These are phyloP conservation scores for Psilocybe cyanescens DNA, from an alignment of 768 basidiomycete species.

Conservation along the genomic window DNA sequence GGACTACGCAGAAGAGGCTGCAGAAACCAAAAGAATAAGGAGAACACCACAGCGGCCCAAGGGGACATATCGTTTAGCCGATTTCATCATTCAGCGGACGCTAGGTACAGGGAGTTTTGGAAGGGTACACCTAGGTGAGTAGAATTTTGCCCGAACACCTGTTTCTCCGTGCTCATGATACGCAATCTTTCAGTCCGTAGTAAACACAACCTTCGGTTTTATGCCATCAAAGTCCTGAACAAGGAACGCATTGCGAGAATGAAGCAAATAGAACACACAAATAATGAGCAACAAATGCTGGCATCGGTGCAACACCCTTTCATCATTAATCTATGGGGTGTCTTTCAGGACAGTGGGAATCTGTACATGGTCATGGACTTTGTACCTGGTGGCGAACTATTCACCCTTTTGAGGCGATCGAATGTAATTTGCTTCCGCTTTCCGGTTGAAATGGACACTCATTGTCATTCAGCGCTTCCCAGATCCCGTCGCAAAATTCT, in stretches of 20 bases:
- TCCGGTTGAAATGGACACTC: conserved; percentile 11
- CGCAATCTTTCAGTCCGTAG: conserved; percentile 66
- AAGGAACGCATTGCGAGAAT: conserved; percentile 91
- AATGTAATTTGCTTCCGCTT: conserved; percentile 57
- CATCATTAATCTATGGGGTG: conserved; percentile 96
- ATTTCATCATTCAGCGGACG: conserved; percentile 83
- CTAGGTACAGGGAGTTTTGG: conserved; percentile 97
- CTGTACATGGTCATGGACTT: conserved; percentile 99
- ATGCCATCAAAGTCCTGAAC: conserved; percentile 93
- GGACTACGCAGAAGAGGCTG: conserved; percentile 22
- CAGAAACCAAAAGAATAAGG: conserved; percentile 18
- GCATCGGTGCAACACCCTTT: conserved; percentile 87
- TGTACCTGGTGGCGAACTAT: conserved; percentile 95
- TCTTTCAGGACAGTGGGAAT: conserved; percentile 90
- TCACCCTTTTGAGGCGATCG: conserved; percentile 88
- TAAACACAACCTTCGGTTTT: conserved; percentile 93
- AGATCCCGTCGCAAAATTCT: conserved; percentile 97
- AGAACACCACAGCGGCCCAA: conserved; percentile 45
- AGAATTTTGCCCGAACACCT: background rate
- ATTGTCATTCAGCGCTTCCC: conserved; percentile 74
- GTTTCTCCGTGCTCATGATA: conserved; percentile 9
- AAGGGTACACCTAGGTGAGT: conserved; percentile 84
- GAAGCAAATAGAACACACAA: conserved; percentile 98
- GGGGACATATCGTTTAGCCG: conserved; percentile 71
- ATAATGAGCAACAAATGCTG: conserved; percentile 90